Percentiles rank a stretch among this genome's conserved stretches.
phyloP scores from a whole-genome alignment of 129 eudicot species.

The Sambucus nigra region DNA sequence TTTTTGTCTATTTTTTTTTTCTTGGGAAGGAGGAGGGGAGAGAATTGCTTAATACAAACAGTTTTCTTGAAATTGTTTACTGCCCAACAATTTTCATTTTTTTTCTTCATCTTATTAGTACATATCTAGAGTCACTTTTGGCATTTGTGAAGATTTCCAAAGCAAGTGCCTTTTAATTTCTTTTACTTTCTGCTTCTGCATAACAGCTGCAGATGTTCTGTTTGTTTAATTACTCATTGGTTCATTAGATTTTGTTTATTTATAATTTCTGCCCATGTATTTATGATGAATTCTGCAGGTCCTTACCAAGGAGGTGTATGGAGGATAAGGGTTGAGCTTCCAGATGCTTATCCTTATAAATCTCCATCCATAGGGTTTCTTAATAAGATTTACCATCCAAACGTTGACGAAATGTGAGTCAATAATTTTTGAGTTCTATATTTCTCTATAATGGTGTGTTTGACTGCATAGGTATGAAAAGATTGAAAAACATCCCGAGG shows the following conservation, averaged over 20 bases:
- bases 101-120: too few species aligned
- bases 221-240: not conserved
- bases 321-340: constrained; percentile 27
- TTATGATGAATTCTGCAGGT: too few species aligned
- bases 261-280: not conserved
- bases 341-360: constrained; percentile 27
- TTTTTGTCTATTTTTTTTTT: too few species aligned
- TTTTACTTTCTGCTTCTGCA: not conserved
- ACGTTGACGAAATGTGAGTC: constrained; percentile 50
- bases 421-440: not conserved
- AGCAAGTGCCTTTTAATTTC: too few species aligned
- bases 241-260: not conserved
- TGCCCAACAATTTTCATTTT: too few species aligned
- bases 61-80: too few species aligned
- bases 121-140: too few species aligned
- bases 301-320: constrained; percentile 26
- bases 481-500: too few species aligned
- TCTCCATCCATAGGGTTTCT: constrained; percentile 27
- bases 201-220: not conserved
- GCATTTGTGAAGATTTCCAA: too few species aligned
- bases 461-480: too few species aligned
- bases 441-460: not conserved
- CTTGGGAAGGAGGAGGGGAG: too few species aligned
- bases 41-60: too few species aligned
- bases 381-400: constrained; percentile 22